Base-by-base conservation (phyloP, 768 basidiomycete species). In the Serendipita vermifera region DNA sequence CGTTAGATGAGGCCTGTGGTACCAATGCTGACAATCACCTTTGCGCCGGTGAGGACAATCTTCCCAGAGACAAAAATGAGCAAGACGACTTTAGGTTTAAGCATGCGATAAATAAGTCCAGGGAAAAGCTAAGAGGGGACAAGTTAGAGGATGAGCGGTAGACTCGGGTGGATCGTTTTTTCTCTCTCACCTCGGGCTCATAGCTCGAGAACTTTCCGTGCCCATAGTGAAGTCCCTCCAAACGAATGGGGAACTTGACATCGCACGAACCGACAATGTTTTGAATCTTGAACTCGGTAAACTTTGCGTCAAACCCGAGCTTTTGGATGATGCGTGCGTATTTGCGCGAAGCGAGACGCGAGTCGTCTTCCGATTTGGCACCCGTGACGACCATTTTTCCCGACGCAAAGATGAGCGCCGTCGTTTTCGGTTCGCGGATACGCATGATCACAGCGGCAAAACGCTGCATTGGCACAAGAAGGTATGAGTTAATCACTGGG, bases 381-480 rank as follows among this genome's bases (percentile, higher is more conserved):
- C 96, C 96, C 36, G 96, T 98, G 58, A 98, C 94, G 69, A 99
- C 96, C 89, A 99, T 98, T 80, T 98, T 99, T 67, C 96, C 96
- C 57, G 91, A 94, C 32, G 96, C 96, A 70, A 99, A 99, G 71
- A 99, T 98, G 63, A 99, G 82, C 22, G 94, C 96, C 54, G 96
- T 99, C 58, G 96, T 99, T 77, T 99, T 99, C 53, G 96, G 96
- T 64, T 98, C 96, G 63, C 96, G 92, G 67, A 99, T 98, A 71
- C 96, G 90, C 96, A 99, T 99, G 73, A 99, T 98, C 63, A 98
- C 96, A 59, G 96, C 96, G 64, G 94, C 96, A 76, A 99, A 99
- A 85, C 96, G 96, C 96, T 99, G 75, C 56, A 73, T 66, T 68
- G 61, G 72, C 65, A 72, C 69, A 72, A 73, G 74, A 72, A 75